These are phyloP conservation scores for Clonostachys rhizophaga DNA, from an alignment of 2,329 filamentous ascomycete species.

Conservation along the genomic window DNA sequence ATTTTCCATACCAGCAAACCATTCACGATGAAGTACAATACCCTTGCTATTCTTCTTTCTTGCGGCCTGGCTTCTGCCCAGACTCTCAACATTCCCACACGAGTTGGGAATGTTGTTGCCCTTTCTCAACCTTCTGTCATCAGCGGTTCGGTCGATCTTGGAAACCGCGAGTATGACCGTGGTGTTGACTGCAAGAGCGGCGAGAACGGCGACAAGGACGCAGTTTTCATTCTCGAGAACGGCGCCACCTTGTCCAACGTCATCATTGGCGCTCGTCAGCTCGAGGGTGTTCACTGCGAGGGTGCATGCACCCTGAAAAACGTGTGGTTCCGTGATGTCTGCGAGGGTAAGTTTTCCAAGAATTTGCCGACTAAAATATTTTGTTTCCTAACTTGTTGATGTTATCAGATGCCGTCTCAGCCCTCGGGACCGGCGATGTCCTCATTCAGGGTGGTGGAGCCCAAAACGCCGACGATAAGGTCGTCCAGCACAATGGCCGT, in stretches of 20 bases:
- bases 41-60: neutral
- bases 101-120: conserved; percentile 11
- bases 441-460: conserved; percentile 22
- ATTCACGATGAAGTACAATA: neutral
- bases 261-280: conserved; percentile 43
- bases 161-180: conserved; percentile 12
- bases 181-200: conserved; percentile 9
- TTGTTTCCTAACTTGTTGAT: neutral
- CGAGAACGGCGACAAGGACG: conserved; percentile 17
- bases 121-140: conserved; percentile 9
- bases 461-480: conserved; percentile 21
- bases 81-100: conserved; percentile 13
- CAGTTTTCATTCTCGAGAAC: conserved; percentile 46
- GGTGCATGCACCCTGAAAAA: conserved; percentile 33
- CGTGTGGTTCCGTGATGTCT: conserved; percentile 32
- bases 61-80: conserved; percentile 6
- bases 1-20: too few species aligned
- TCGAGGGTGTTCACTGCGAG: conserved; percentile 45
- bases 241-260: conserved; percentile 46
- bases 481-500: conserved; percentile 25
- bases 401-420: conserved; percentile 3
- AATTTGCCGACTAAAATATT: neutral
- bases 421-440: neutral
- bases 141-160: conserved; percentile 8
- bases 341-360: conserved; percentile 16